Evolutionary conservation across 2,329 filamentous ascomycete species (phyloP).

Genomic region (Cadophora malorum): DNA sequence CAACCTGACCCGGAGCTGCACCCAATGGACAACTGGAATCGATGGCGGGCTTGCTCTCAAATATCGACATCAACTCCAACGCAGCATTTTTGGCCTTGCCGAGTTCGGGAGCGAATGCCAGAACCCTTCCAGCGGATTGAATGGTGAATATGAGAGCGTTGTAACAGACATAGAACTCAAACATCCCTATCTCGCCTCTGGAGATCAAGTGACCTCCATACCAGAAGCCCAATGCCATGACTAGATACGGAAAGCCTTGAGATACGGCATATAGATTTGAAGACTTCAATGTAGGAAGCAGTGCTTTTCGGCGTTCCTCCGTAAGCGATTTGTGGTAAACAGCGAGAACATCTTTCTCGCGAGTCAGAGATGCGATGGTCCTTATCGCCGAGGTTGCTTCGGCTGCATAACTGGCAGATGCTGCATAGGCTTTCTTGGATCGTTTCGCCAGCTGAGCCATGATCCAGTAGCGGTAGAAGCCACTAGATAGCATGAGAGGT

Average conservation of each 20-base stretch:
- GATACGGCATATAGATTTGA: constrained; percentile 42
- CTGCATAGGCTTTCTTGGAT: constrained; percentile 45
- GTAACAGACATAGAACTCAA: constrained; percentile 59
- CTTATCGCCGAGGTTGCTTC: constrained; percentile 54
- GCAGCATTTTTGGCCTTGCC: constrained; percentile 87
- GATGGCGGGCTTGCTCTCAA: constrained; percentile 80
- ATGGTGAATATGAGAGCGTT: constrained; percentile 50
- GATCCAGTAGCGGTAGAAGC: constrained; percentile 52
- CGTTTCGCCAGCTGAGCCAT: constrained; percentile 50
- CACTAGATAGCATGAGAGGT: constrained; percentile 48
- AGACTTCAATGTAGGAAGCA: constrained; percentile 30
- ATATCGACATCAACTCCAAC: constrained; percentile 76
- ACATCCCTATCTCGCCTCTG: constrained; percentile 47
- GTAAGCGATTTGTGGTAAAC: background rate
- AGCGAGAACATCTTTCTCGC: constrained; percentile 24
- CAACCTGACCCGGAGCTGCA: constrained; percentile 62
- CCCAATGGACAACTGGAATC: constrained; percentile 79
- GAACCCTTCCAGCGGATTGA: constrained; percentile 28
- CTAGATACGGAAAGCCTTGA: constrained; percentile 42
- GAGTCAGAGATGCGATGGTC: constrained; percentile 51
- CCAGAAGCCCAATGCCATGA: constrained; percentile 49
- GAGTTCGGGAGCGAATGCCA: constrained; percentile 63
- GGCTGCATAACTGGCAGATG: constrained; percentile 53
- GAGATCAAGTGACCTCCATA: constrained; percentile 49
- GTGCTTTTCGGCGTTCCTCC: background rate